A percentile compares a stretch with the other conserved stretches of the same genome.
These are phyloP conservation scores for Debaryomyces psychrophilus DNA, from an alignment of 1,139 yeast species.

Conservation along the genomic window DNA sequence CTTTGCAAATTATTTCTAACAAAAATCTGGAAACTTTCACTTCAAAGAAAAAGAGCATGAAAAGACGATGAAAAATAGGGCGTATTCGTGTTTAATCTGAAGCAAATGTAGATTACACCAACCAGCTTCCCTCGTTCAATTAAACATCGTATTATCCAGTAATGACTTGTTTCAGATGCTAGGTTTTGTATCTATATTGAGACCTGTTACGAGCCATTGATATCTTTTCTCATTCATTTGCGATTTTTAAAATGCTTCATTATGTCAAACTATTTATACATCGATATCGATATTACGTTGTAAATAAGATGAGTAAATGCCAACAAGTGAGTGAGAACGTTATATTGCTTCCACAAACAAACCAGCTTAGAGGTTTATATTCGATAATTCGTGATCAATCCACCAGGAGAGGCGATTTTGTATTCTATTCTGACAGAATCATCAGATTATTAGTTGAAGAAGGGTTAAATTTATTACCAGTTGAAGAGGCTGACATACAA, in stretches of 20 bases:
- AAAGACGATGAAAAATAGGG: too few species aligned
- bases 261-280: not conserved
- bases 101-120: too few species aligned
- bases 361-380: constrained; percentile 84
- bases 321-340: constrained; percentile 53
- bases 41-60: too few species aligned
- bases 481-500: constrained; percentile 61
- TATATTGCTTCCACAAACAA: constrained; percentile 77
- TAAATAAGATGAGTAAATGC: constrained; percentile 24
- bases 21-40: too few species aligned
- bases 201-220: not conserved
- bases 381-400: constrained; percentile 82
- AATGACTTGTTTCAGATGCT: not conserved
- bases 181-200: not conserved
- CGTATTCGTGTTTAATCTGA: too few species aligned
- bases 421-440: constrained; percentile 92
- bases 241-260: not conserved
- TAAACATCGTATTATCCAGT: too few species aligned
- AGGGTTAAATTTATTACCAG: constrained; percentile 91
- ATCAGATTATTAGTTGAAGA: constrained; percentile 91
- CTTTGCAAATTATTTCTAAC: too few species aligned
- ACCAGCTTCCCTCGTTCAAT: too few species aligned
- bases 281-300: not conserved
- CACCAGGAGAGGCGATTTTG: constrained; percentile 88
- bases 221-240: not conserved